Base-by-base conservation (phyloP, 116 monocot species). In the Posidonia oceanica region DNA sequence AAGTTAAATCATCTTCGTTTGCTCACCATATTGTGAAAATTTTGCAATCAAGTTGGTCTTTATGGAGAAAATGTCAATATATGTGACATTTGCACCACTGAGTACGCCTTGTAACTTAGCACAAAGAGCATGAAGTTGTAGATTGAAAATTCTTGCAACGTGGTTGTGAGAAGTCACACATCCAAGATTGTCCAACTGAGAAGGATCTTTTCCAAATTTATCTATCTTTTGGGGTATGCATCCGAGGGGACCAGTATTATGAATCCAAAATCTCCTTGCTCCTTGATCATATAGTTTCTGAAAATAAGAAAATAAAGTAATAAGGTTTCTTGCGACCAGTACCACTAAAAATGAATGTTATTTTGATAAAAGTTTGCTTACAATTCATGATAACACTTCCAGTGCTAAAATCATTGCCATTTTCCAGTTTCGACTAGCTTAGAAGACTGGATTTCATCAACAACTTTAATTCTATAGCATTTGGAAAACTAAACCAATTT, bases 241-340 rank as follows among this genome's bases (percentile, higher is more conserved):
- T 62, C 97, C 97, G 23, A 92, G 83, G 2, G 97, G 97, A 44
- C 92, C 92, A 23, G 92, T 92, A 64, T 92, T 92, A 55, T 97
- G 92, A 75, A 97, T 87, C 89, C 92, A 92, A 67, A 97, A 97
- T 59, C 81, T 86, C 69, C 92, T 82, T 57, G 97, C 97, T 61
- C 97, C 92, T 80, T 87, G 75, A 8, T 89, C 85, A 75, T 97
- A 87, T 66, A 97, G 71, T 72, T 78, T 80, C 97, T 96, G 83
- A 61, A 5, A 63, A 63, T 5, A 37, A 3, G 13, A 36, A 15
- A 60, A 21, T 5, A 20, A 4, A 56, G 14, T 56, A 56, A 15
- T 3, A n/a, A n/a, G n/a, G n/a, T n/a, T n/a, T n/a, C n/a, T n/a
- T n/a, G n/a, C n/a, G n/a, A n/a, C n/a, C n/a, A n/a, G n/a, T n/a